Evolutionary conservation across 2,329 filamentous ascomycete genomes (phyloP), one percentile per base, ranked within the genome.

Genomic region (Chrysosporium keratinophilum): DNA sequence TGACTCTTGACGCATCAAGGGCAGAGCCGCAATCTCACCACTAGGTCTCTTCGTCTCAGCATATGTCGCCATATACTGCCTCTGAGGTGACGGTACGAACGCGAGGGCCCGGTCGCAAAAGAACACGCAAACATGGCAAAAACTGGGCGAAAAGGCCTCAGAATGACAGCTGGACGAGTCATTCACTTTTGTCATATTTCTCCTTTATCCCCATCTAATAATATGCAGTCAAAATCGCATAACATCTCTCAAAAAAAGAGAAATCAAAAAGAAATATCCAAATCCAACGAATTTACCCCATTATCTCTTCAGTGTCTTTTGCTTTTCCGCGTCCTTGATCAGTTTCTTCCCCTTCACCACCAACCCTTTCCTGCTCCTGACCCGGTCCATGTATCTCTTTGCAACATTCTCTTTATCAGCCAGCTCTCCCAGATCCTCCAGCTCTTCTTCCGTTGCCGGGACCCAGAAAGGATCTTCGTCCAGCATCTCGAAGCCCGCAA

Each of bases 401-500:
- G 93, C 93, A 49, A 97, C 87, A 71, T 96, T 97, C 76, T 97
- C 93, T 65, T 81, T 81, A 72, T 98, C 93, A 3, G 88, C 93
- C 67, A 91, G 75, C 75, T 97, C 91, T 23, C 93, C 93, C 57
- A 98, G 73, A 74, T 98, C 93, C 76, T 98, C 93, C 50, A 98
- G 72, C 65, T 98, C 88, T 67, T 97, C 93, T 66, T 97, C 93
- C 0, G 91, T 97, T 60, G 88, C 89, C 1, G 93, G 93, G 45
- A 95, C 89, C 93, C 93, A 98, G 74, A 94, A 95, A 0, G 93
- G 93, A 74, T 98, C 93, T 71, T 96, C 85, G 67, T 97, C 89
- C 1, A 97, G 76, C 61, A 95, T 80, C 69, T 96, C 88, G 65
- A 90, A 98, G 0, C 93, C 93, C 6, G 87, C 81, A 67, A 97